Evolutionary conservation across 106 monocot genomes (phyloP), one percentile per base, ranked within the genome.

Genomic region (Chionographis japonica): DNA sequence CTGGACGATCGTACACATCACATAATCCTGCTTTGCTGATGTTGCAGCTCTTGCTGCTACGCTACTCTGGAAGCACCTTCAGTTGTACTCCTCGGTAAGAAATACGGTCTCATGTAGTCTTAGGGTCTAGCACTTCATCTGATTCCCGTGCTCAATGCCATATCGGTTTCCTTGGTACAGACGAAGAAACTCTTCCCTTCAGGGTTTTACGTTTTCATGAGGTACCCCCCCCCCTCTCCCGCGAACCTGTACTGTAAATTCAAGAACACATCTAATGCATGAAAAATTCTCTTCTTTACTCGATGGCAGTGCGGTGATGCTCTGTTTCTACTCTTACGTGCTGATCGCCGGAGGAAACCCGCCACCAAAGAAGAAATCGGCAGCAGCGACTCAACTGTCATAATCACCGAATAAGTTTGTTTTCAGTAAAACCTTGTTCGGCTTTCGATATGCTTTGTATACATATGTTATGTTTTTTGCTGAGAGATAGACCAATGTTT

Each of bases 251-350:
- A 5, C 9, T 46, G 46, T 46, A 10, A 46, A 46, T 46, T 46
- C 9, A 46, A 46, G 5, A 46, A 46, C 46, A 6, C 0, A 6
- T 46, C 9, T 46, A 46, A 46, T 46, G 46, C 8, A 46, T 58
- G 9, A 0, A 5, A 13, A 35, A 56, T 1, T 56, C 11, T 13
- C n/a, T 36, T 16, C 11, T 3, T 19, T 37, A n/a, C 0, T 55
- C 27, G 38, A 12, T 67, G 52, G 39, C 79, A 79, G 79, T 20
- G 79, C 56, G 62, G 79, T 50, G 50, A 79, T 79, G 72, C 54
- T 79, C 38, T 79, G 76, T 63, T 76, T 76, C 41, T 76, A 76
- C 54, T 61, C 43, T 11, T 76, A 76, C 50, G 78, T 72, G 56
- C 63, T 68, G 15, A 53, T 74, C 10, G 52, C 64, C 13, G 74